These are phyloP conservation scores for Chlamydomonas sphaeroides DNA, from an alignment of 139 green algal genomes.

Conservation along the genomic window DNA sequence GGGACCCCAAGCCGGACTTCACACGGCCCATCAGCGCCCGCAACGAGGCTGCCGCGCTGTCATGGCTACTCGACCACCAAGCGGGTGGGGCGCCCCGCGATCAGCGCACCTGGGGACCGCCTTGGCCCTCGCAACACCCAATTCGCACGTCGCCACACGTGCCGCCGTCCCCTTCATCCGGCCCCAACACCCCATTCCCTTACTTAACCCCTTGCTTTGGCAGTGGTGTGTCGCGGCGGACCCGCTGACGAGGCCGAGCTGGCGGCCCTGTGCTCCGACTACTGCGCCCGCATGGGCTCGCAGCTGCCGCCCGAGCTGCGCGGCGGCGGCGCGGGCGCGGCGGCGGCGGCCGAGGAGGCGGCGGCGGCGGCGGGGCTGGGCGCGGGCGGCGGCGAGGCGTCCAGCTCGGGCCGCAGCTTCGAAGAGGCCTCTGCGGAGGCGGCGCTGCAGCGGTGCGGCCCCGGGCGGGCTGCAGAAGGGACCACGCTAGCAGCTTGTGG, in stretches of 20 bases:
- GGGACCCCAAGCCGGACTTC: slow-evolving; percentile 44
- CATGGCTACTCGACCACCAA: slow-evolving; percentile 60
- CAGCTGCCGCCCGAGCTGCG: slow-evolving; percentile 2
- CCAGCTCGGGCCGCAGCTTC: background rate
- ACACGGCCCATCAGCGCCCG: slow-evolving; percentile 54
- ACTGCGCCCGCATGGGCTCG: slow-evolving; percentile 13
- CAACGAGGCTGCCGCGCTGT: slow-evolving; percentile 76
- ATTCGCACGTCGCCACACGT: no score
- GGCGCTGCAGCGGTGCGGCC: slow-evolving; percentile 35
- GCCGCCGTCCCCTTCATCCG: no score
- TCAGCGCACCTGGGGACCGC: no score
- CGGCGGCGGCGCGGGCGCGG: background rate
- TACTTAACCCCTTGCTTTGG: no score
- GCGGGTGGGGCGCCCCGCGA: slow-evolving; percentile 14
- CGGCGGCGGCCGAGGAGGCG: slow-evolving; percentile 11
- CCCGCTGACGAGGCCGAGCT: background rate
- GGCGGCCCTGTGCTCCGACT: slow-evolving; percentile 13
- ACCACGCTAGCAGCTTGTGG: no score
- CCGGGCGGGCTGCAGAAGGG: background rate
- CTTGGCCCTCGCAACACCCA: no score
- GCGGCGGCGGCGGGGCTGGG: background rate
- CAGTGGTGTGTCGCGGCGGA: slow-evolving; percentile 6
- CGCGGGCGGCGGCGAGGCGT: background rate
- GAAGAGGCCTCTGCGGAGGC: slow-evolving; percentile 34
- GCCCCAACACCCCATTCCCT: no score